A percentile compares a stretch with the other conserved stretches of the same genome.
These are phyloP conservation scores for Beta vulgaris DNA, from an alignment of 148 eudicot species.

Conservation along the genomic window DNA sequence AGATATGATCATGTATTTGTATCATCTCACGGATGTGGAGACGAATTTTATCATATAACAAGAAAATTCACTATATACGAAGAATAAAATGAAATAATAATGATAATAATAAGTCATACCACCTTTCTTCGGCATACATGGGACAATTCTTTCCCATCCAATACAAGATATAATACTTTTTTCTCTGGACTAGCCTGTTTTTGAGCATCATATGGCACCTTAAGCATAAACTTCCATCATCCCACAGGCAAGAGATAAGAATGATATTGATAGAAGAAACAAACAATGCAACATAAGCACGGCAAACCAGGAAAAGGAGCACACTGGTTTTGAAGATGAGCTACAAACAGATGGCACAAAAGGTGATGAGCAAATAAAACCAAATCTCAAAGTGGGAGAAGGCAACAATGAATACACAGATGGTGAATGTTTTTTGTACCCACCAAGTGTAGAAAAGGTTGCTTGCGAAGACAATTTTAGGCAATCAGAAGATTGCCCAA, in stretches of 20 bases:
- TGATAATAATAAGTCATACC: too few species aligned
- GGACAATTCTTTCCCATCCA: too few species aligned
- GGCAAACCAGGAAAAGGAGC: not conserved
- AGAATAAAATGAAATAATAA: too few species aligned
- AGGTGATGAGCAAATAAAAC: conserved; percentile 2
- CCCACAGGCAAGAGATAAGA: conserved; percentile 10
- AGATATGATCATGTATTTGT: too few species aligned
- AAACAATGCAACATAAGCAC: not conserved
- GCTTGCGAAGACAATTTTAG: conserved; percentile 2
- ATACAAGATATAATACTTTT: too few species aligned
- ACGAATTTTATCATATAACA: too few species aligned
- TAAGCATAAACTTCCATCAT: not conserved
- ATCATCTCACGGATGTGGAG: too few species aligned
- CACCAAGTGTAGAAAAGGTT: conserved; percentile 33
- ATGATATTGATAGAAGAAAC: not conserved
- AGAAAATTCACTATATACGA: too few species aligned
- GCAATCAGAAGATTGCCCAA: not conserved
- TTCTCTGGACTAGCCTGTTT: not conserved
- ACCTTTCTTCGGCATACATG: too few species aligned
- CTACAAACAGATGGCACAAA: not conserved
- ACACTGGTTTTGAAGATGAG: not conserved
- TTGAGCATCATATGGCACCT: not conserved
- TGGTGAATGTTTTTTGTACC: conserved; percentile 35
- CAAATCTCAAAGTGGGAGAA: not conserved
- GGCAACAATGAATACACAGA: conserved; percentile 22